phyloP scores from a whole-genome alignment of 2,329 filamentous ascomycete genomes.

The Ambrosiella cleistominuta region DNA sequence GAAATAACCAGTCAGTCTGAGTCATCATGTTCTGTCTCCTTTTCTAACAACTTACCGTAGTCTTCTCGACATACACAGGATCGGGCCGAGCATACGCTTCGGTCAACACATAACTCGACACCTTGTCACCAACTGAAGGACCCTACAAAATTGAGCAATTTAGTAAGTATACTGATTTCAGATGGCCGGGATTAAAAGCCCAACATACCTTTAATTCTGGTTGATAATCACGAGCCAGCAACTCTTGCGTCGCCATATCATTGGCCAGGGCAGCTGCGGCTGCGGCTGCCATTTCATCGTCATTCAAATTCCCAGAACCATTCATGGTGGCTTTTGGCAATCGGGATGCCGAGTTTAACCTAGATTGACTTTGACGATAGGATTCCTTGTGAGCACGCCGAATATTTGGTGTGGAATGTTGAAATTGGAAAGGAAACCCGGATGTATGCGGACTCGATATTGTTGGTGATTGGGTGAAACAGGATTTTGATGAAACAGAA shows the following conservation, averaged over 20 bases:
- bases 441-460: not conserved
- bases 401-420: not conserved
- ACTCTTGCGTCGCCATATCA: constrained; percentile 41
- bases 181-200: not conserved
- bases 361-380: not conserved
- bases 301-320: constrained; percentile 14
- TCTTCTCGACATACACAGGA: constrained; percentile 70
- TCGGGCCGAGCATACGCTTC: constrained; percentile 82
- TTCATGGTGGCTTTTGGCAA: constrained; percentile 21
- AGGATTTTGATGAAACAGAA: not conserved
- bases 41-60: constrained; percentile 40
- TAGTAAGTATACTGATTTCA: not conserved
- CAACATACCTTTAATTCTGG: constrained; percentile 36
- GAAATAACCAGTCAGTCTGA: not conserved
- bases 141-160: constrained; percentile 36
- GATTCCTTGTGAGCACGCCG: not conserved
- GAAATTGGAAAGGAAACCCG: constrained; percentile 4
- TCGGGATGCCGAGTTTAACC: constrained; percentile 3
- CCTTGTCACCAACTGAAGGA: constrained; percentile 62
- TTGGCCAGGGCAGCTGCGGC: constrained; percentile 17
- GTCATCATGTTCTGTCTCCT: no score
- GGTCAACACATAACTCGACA: constrained; percentile 59
- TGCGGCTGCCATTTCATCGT: not conserved
- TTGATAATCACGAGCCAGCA: constrained; percentile 40
- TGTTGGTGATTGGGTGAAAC: constrained; percentile 6